Evolutionary conservation across 1,139 yeast species (phyloP).

Genomic region (Taphrina communis): DNA sequence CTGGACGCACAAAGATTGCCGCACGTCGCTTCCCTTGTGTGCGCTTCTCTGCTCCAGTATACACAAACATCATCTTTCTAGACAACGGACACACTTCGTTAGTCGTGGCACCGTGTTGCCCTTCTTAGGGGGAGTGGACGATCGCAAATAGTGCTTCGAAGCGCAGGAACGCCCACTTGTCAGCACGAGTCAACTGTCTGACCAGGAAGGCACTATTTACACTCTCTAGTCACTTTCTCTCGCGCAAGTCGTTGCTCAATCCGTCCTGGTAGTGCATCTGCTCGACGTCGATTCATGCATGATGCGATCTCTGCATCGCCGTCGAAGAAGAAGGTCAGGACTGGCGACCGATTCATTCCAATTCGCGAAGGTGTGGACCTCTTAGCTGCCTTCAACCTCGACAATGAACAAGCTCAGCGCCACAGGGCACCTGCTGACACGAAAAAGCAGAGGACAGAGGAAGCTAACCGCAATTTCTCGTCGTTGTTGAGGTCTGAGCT

Average conservation of each 20-base stretch:
- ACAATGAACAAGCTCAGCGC: constrained; percentile 44
- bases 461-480: constrained; percentile 85
- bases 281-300: constrained; percentile 5
- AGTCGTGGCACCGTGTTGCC: not conserved
- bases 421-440: constrained; percentile 61
- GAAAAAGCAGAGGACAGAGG: constrained; percentile 59
- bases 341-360: constrained; percentile 85
- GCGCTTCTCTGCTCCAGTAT: too few species aligned
- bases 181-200: not conserved
- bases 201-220: not conserved
- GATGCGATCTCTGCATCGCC: constrained; percentile 27
- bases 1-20: too few species aligned
- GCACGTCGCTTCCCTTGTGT: too few species aligned
- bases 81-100: too few species aligned
- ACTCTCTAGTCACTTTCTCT: constrained; percentile 1
- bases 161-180: not conserved
- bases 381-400: constrained; percentile 77
- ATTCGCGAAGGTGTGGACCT: constrained; percentile 81
- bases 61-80: not conserved
- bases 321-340: constrained; percentile 47
- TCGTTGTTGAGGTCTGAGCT: constrained; percentile 85
- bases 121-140: not conserved
- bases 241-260: not conserved
- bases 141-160: not conserved
- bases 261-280: not conserved